phyloP scores from a whole-genome alignment of 2,329 filamentous ascomycete species.

The Epicoccum sorghinum region DNA sequence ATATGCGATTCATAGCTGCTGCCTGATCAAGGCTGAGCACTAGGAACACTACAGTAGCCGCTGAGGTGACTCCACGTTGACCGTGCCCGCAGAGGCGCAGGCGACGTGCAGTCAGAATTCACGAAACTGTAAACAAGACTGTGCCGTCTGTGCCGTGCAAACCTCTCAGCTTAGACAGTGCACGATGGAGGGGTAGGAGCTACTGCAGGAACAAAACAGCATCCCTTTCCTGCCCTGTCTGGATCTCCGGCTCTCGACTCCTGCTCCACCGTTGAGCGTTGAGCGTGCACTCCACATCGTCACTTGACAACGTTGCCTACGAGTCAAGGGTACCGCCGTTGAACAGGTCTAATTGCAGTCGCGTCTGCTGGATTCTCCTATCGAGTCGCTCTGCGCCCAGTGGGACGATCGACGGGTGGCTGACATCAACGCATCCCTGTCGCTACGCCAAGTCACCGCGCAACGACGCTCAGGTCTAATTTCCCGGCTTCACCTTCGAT shows the following conservation, averaged over 20 bases:
- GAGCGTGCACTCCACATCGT: slow-evolving; percentile 7
- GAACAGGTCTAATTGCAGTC: background rate
- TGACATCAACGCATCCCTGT: slow-evolving; percentile 19
- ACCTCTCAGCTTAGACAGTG: no score
- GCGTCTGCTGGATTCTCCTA: slow-evolving; percentile 3
- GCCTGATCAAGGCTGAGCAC: slow-evolving; percentile 22
- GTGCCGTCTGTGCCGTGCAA: no score
- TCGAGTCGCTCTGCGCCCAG: slow-evolving; percentile 4
- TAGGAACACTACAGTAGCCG: background rate
- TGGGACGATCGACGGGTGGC: slow-evolving; percentile 16
- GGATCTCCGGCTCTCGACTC: slow-evolving; percentile 20
- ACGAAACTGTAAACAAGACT: no score
- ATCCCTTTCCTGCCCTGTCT: slow-evolving; percentile 12
- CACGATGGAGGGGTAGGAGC: slow-evolving; percentile 1
- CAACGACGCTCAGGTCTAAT: slow-evolving; percentile 20
- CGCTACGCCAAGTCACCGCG: slow-evolving; percentile 40
- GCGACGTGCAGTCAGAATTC: background rate
- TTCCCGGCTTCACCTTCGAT: slow-evolving; percentile 36
- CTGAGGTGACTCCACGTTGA: slow-evolving; percentile 8
- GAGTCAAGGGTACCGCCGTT: slow-evolving; percentile 10
- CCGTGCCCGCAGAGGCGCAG: background rate
- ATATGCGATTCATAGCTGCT: slow-evolving; percentile 18
- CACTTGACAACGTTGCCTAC: slow-evolving; percentile 7
- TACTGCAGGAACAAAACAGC: slow-evolving; percentile 15
- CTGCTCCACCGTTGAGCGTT: slow-evolving; percentile 1